phyloP scores from a whole-genome alignment of 75 land plant species.

The Isoetes taiwanensis region DNA sequence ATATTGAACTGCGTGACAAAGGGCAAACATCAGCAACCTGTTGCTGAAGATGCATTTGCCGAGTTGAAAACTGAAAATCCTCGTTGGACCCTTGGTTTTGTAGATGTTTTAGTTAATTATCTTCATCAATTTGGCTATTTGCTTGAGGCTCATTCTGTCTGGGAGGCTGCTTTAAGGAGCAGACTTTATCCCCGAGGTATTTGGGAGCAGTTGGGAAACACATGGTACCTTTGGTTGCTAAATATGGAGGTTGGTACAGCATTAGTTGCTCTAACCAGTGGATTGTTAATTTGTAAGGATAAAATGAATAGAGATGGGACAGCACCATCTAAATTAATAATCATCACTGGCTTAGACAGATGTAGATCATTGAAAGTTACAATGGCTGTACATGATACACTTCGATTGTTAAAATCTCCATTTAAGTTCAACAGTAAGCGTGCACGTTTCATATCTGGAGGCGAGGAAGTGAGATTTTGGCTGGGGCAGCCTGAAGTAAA shows the following conservation, averaged over 20 bases:
- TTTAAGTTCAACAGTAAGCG: too few species aligned
- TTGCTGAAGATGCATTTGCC: neutral
- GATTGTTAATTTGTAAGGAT: neutral
- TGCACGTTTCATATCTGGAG: too few species aligned
- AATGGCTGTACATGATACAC: too few species aligned
- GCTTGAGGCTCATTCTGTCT: neutral
- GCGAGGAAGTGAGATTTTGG: too few species aligned
- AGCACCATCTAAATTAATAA: too few species aligned
- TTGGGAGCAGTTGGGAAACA: neutral
- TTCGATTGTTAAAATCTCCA: too few species aligned
- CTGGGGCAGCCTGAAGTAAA: too few species aligned
- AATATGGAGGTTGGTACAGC: conserved; percentile 1
- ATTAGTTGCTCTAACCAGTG: neutral
- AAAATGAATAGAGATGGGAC: neutral
- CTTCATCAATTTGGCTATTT: neutral
- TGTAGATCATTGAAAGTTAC: too few species aligned
- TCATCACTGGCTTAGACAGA: too few species aligned
- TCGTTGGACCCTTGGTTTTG: neutral
- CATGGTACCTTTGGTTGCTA: neutral
- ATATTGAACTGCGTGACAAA: neutral
- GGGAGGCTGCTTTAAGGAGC: neutral
- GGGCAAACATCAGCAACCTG: neutral
- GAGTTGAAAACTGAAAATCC: neutral
- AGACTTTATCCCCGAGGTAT: neutral
- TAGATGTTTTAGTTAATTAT: neutral